Evolutionary conservation across 257 asterid genomes (phyloP).

Genomic region (Paraleonurus japonicus): DNA sequence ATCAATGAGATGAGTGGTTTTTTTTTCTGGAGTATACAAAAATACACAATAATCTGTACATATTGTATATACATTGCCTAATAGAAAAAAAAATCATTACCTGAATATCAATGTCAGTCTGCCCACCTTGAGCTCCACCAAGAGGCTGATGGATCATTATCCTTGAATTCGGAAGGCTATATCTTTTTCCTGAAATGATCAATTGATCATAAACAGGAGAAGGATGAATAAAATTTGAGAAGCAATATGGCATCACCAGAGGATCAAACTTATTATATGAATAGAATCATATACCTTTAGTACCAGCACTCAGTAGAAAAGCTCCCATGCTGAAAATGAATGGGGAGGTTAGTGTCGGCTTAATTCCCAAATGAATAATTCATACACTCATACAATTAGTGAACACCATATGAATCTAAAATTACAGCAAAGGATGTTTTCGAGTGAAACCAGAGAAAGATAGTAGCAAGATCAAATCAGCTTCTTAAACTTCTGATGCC

Average conservation of each 20-base stretch:
- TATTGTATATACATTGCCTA: background rate
- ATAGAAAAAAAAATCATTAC: slow-evolving; percentile 21
- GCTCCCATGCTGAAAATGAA: slow-evolving; percentile 83
- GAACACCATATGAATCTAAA: background rate
- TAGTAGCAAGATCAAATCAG: background rate
- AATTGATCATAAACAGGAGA: slow-evolving; percentile 36
- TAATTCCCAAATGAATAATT: slow-evolving; percentile 4
- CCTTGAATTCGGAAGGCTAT: slow-evolving; percentile 83
- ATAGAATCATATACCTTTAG: slow-evolving; percentile 57
- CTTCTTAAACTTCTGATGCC: background rate
- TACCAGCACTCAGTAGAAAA: slow-evolving; percentile 82
- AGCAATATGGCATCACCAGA: slow-evolving; percentile 33
- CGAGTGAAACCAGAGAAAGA: background rate
- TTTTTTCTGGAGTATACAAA: background rate
- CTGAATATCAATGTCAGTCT: slow-evolving; percentile 81
- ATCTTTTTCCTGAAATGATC: slow-evolving; percentile 61
- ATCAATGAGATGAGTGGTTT: background rate
- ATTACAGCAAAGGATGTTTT: background rate
- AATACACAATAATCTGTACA: background rate
- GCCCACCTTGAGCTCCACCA: slow-evolving; percentile 90
- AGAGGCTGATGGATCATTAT: slow-evolving; percentile 95
- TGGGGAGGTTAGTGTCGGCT: slow-evolving; percentile 41
- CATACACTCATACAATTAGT: background rate
- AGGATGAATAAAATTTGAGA: background rate
- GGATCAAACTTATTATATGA: slow-evolving; percentile 11